phyloP scores from a whole-genome alignment of 345 rosid species.

The Alliaria petiolata region DNA sequence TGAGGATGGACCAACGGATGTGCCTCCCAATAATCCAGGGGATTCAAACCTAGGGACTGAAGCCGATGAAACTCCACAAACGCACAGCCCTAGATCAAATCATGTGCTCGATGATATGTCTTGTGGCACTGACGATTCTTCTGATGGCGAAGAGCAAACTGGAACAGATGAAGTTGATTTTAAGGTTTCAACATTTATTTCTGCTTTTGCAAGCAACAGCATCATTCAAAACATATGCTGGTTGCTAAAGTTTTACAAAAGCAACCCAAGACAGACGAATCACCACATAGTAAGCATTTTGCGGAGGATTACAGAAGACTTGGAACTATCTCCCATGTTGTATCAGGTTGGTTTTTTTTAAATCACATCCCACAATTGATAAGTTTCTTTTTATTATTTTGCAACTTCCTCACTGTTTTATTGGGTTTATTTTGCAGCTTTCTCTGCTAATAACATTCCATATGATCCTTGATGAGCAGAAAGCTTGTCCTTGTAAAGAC shows the following conservation, averaged over 20 bases:
- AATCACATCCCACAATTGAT: neutral
- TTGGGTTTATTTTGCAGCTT: constrained; percentile 50
- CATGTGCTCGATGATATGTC: constrained; percentile 40
- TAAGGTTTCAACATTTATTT: constrained; percentile 62
- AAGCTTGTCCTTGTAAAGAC: constrained; percentile 58
- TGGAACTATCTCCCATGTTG: constrained; percentile 90
- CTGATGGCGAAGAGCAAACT: constrained; percentile 56
- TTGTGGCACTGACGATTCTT: constrained; percentile 58
- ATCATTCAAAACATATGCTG: constrained; percentile 88
- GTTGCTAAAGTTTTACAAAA: constrained; percentile 82
- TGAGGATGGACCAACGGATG: constrained; percentile 33
- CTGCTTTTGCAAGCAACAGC: constrained; percentile 75
- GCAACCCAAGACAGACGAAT: constrained; percentile 60
- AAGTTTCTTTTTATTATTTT: neutral
- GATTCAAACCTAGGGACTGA: constrained; percentile 31
- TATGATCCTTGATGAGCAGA: constrained; percentile 77
- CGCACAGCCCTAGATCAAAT: constrained; percentile 31
- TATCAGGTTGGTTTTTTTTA: constrained; percentile 70
- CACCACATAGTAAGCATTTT: constrained; percentile 59
- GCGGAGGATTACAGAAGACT: constrained; percentile 73
- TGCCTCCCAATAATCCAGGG: constrained; percentile 22
- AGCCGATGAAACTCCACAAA: constrained; percentile 33
- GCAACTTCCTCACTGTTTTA: constrained; percentile 9
- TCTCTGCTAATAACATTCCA: constrained; percentile 69
- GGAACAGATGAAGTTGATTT: constrained; percentile 84